Conservation (phyloP, 805 yeast species). For the Candida piceae region DNA sequence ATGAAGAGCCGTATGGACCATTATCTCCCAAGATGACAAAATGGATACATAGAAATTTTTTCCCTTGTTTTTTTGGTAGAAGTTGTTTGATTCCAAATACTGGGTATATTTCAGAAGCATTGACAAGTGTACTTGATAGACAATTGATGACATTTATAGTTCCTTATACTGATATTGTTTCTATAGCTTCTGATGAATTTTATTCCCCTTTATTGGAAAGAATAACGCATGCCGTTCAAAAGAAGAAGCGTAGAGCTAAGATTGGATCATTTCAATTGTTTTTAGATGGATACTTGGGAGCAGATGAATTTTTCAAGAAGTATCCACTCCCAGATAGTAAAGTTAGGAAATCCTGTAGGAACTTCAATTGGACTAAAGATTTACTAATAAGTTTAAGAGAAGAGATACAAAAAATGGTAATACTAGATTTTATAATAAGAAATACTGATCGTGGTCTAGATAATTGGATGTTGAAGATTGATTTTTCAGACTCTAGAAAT, state of each 20-base stretch:
- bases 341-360: no score
- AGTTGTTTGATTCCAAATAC: slow-evolving; percentile 67
- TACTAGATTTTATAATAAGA: slow-evolving; percentile 66
- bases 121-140: slow-evolving; percentile 62
- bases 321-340: slow-evolving; percentile 44
- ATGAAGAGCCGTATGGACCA: slow-evolving; percentile 79
- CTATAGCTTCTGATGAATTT: slow-evolving; percentile 43
- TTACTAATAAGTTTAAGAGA: slow-evolving; percentile 47
- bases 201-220: slow-evolving; percentile 50
- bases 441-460: slow-evolving; percentile 73
- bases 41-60: slow-evolving; percentile 70
- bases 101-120: slow-evolving; percentile 69
- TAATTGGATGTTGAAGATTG: slow-evolving; percentile 69
- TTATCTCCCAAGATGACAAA: slow-evolving; percentile 75
- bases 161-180: slow-evolving; percentile 59
- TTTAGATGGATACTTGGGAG: slow-evolving; percentile 52
- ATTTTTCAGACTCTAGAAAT: slow-evolving; percentile 30
- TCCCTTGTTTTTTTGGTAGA: slow-evolving; percentile 74
- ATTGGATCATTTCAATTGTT: slow-evolving; percentile 67
- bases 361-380: slow-evolving; percentile 50
- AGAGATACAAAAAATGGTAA: slow-evolving; percentile 64
- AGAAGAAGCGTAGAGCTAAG: slow-evolving; percentile 36
- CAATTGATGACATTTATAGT: slow-evolving; percentile 56
- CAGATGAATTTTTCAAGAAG: slow-evolving; percentile 50
- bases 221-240: slow-evolving; percentile 15